Percentiles rank a stretch among this genome's conserved stretches.
phyloP scores from a whole-genome alignment of 495 filamentous ascomycete genomes.

The Xylaria bambusicola region DNA sequence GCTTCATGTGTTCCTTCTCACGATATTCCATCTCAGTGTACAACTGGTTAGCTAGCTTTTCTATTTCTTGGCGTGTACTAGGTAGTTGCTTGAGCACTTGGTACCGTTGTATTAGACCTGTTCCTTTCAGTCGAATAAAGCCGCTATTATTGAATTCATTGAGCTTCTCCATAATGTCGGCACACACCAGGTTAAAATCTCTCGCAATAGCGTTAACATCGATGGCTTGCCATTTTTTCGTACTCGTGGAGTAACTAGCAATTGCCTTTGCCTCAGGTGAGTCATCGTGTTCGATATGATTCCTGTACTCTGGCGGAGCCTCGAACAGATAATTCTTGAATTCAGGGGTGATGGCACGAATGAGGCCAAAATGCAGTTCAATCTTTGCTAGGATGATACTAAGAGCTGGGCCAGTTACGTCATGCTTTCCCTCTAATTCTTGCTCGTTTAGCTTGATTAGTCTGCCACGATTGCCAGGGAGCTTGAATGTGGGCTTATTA shows the following conservation, averaged over 20 bases:
- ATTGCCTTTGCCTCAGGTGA: constrained; percentile 41
- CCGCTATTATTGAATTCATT: constrained; percentile 48
- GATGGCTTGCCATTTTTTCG: constrained; percentile 39
- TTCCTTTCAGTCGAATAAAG: constrained; percentile 47
- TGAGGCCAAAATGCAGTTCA: constrained; percentile 54
- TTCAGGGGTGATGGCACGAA: constrained; percentile 58
- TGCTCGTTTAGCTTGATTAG: constrained; percentile 48
- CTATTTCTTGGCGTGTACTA: constrained; percentile 34
- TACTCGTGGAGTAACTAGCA: constrained; percentile 28
- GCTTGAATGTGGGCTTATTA: constrained; percentile 17
- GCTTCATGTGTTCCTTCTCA: constrained; percentile 50
- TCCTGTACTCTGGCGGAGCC: constrained; percentile 29
- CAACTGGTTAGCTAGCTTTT: constrained; percentile 42
- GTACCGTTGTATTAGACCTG: constrained; percentile 53
- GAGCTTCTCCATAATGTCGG: constrained; percentile 51
- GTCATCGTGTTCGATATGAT: constrained; percentile 25
- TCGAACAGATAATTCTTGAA: constrained; percentile 55
- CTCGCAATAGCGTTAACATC: constrained; percentile 44
- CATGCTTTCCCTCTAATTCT: constrained; percentile 45
- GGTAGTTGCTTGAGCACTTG: constrained; percentile 50
- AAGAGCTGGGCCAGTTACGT: constrained; percentile 44
- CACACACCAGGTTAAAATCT: constrained; percentile 28
- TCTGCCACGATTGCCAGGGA: constrained; percentile 35
- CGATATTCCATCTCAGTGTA: constrained; percentile 50
- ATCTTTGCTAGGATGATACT: constrained; percentile 53